Evolutionary conservation across 495 filamentous ascomycete species (phyloP).

Genomic region (Amorphotheca resinae): DNA sequence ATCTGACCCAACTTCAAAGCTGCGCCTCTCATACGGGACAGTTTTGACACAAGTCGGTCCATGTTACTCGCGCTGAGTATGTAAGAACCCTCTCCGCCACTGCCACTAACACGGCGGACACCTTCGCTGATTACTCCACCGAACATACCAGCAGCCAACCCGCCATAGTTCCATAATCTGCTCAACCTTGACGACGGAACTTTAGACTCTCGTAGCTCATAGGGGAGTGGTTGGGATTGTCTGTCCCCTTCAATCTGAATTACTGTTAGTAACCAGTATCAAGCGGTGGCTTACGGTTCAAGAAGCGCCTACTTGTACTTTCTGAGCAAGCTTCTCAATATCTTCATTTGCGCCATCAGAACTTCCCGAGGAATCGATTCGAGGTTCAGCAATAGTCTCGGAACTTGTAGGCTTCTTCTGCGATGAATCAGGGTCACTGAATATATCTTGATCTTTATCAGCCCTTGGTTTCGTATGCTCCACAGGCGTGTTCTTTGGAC

Average conservation of each 20-base stretch:
- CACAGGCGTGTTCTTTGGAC: constrained; percentile 19
- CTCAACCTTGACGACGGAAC: constrained; percentile 82
- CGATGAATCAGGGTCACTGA: constrained; percentile 25
- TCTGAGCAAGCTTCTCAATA: background rate
- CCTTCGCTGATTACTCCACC: constrained; percentile 84
- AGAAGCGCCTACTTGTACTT: background rate
- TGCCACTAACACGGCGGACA: constrained; percentile 53
- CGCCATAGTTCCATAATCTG: constrained; percentile 86
- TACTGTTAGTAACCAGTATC: constrained; percentile 16
- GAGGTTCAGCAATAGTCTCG: background rate
- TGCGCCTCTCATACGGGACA: constrained; percentile 94
- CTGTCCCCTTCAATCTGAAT: constrained; percentile 1
- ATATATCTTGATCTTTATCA: constrained; percentile 29
- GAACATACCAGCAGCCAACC: constrained; percentile 87
- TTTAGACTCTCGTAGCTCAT: constrained; percentile 75
- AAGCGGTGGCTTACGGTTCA: background rate
- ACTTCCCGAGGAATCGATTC: background rate
- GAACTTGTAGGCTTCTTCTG: constrained; percentile 8
- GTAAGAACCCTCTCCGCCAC: constrained; percentile 49
- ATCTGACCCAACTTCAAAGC: constrained; percentile 96
- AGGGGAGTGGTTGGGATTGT: constrained; percentile 23
- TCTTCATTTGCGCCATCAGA: background rate
- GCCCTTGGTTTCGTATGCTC: constrained; percentile 21
- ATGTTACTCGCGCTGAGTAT: constrained; percentile 85
- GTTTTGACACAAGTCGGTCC: constrained; percentile 80